Conservation (phyloP, 176 grass and related monocot genomes). For the Avena atlantica region DNA sequence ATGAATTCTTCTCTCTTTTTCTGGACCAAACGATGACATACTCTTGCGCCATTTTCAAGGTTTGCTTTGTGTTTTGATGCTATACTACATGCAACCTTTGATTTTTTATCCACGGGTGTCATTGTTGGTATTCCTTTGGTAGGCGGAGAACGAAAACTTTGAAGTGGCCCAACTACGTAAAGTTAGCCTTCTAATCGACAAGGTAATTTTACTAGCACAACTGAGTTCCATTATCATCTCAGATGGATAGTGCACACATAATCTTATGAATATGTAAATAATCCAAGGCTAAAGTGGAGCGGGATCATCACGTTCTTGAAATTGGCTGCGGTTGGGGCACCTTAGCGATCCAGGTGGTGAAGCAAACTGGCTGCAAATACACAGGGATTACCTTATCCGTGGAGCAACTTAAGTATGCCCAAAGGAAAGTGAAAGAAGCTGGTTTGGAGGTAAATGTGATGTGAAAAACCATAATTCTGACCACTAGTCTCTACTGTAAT, state of each 20-base stretch:
- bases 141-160: constrained; percentile 76
- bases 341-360: constrained; percentile 77
- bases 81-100: neutral
- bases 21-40: constrained; percentile 92
- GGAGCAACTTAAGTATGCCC: constrained; percentile 70
- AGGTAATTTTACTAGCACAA: constrained; percentile 46
- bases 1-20: constrained; percentile 84
- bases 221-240: neutral
- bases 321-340: constrained; percentile 88
- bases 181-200: constrained; percentile 74
- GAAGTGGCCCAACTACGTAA: constrained; percentile 71
- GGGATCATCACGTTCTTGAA: constrained; percentile 79
- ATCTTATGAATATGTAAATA: constrained; percentile 19
- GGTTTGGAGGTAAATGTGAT: constrained; percentile 63
- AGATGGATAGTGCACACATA: neutral
- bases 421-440: constrained; percentile 74
- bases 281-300: constrained; percentile 70
- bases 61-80: neutral
- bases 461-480: neutral
- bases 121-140: constrained; percentile 23
- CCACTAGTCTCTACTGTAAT: neutral
- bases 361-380: constrained; percentile 84
- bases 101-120: neutral
- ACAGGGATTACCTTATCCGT: constrained; percentile 85
- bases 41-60: constrained; percentile 82